Conservation (phyloP, 106 monocot genomes). For the Chionographis japonica region DNA sequence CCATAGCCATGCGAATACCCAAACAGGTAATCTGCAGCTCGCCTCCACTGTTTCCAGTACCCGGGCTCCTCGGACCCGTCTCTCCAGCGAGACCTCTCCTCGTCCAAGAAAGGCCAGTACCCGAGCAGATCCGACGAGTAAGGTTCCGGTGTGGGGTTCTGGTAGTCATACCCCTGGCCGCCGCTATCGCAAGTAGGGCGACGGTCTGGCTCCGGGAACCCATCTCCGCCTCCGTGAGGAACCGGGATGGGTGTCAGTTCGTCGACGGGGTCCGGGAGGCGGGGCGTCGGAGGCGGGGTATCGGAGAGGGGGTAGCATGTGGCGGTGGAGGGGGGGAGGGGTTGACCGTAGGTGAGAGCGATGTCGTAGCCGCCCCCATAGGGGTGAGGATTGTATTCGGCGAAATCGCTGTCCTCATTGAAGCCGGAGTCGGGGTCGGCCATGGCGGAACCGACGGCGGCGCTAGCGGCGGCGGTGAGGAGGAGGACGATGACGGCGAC, state of each 20-base stretch:
- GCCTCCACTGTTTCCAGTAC: constrained; percentile 35
- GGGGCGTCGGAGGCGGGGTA: constrained; percentile 4
- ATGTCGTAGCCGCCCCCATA: constrained; percentile 93
- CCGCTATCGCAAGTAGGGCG: not conserved
- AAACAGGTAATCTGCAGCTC: constrained; percentile 51
- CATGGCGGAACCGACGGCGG: constrained; percentile 1
- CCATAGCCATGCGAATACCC: too few relatives aligned
- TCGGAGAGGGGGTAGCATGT: too few relatives aligned
- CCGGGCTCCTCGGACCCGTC: constrained; percentile 14
- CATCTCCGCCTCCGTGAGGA: not conserved
- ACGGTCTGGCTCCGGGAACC: not conserved
- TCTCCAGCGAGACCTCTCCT: not conserved
- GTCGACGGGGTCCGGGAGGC: not conserved
- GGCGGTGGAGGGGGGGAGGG: constrained; percentile 42
- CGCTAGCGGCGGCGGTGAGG: constrained; percentile 17
- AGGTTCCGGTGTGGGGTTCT: too few relatives aligned
- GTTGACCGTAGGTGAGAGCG: constrained; percentile 60
- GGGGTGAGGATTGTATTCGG: constrained; percentile 65
- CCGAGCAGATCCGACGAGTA: too few relatives aligned
- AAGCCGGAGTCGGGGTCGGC: too few relatives aligned
- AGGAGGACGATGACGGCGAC: too few relatives aligned
- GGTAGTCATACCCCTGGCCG: not conserved
- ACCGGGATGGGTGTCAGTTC: too few relatives aligned
- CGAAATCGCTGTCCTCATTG: too few relatives aligned
- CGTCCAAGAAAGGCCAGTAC: too few relatives aligned